Evolutionary conservation across 2,329 filamentous ascomycete species (phyloP).

Genomic region (Orbilia javanica): DNA sequence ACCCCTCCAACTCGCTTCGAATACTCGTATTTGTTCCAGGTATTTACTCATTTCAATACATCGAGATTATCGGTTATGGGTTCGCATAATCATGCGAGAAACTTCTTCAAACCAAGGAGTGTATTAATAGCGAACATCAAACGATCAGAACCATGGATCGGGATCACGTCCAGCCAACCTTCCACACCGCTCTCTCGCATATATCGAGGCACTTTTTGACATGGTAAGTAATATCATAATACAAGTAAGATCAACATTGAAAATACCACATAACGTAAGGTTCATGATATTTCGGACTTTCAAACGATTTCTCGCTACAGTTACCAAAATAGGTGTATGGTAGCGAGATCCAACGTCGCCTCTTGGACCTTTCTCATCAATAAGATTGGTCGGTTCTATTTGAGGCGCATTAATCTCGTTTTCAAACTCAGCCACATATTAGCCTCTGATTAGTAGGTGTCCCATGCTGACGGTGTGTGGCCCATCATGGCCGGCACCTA

Average conservation of each 20-base stretch:
- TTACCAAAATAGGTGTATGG: background rate
- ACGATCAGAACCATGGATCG: background rate
- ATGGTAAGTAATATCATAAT: background rate
- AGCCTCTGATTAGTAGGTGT: background rate
- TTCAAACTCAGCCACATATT: constrained; percentile 21
- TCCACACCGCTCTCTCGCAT: background rate
- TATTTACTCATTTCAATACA: constrained; percentile 15
- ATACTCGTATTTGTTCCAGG: constrained; percentile 8
- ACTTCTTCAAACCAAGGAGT: constrained; percentile 35
- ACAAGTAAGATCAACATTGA: background rate
- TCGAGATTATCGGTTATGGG: constrained; percentile 10
- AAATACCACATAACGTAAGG: background rate
- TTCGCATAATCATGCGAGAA: constrained; percentile 52
- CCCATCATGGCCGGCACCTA: background rate
- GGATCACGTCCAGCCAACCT: background rate
- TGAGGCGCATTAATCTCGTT: constrained; percentile 26
- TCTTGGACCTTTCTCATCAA: background rate
- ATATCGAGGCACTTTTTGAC: background rate
- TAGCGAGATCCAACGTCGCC: constrained; percentile 2
- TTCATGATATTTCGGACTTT: constrained; percentile 1
- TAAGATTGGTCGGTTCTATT: constrained; percentile 12
- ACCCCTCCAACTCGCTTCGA: constrained; percentile 22
- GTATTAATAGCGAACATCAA: constrained; percentile 11
- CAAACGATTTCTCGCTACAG: constrained; percentile 17
- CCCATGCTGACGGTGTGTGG: too few relatives aligned